Percentiles rank a stretch among this genome's conserved stretches.
These are phyloP conservation scores for Aspergillus calidoustus DNA, from an alignment of 2,329 filamentous ascomycete genomes.

Conservation along the genomic window DNA sequence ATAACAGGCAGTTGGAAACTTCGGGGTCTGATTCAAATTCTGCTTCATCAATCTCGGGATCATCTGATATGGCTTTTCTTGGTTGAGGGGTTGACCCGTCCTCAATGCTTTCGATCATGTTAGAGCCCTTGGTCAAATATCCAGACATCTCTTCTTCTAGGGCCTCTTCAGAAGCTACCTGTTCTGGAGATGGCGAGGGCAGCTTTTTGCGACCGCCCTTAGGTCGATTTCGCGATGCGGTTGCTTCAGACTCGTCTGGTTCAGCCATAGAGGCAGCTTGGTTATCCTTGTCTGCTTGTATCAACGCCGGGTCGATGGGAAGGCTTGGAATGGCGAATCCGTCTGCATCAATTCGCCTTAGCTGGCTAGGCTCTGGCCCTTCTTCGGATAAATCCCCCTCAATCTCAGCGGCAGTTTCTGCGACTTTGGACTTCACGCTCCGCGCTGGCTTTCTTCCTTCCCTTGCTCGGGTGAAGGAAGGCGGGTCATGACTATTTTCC, in stretches of 20 bases:
- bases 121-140: conserved; percentile 57
- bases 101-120: conserved; percentile 37
- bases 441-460: conserved; percentile 62
- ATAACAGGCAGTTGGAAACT: conserved; percentile 77
- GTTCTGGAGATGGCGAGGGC: conserved; percentile 62
- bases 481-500: conserved; percentile 78
- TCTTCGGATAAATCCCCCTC: conserved; percentile 43
- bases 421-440: conserved; percentile 35
- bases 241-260: conserved; percentile 28
- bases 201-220: conserved; percentile 41
- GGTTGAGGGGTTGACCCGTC: conserved; percentile 17
- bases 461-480: conserved; percentile 68
- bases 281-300: conserved; percentile 24
- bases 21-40: conserved; percentile 92
- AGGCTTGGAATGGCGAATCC: conserved; percentile 68
- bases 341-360: conserved; percentile 63
- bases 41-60: conserved; percentile 68
- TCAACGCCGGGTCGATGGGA: conserved; percentile 51
- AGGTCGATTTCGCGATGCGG: conserved; percentile 28
- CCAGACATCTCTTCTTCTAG: conserved; percentile 73
- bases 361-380: conserved; percentile 40
- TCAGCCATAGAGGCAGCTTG: conserved; percentile 31
- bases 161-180: conserved; percentile 61
- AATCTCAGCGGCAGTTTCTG: conserved; percentile 46
- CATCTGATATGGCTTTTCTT: conserved; percentile 57